These are phyloP conservation scores for Tolypocladium amazonense DNA, from an alignment of 2,329 filamentous ascomycete genomes.

Conservation along the genomic window DNA sequence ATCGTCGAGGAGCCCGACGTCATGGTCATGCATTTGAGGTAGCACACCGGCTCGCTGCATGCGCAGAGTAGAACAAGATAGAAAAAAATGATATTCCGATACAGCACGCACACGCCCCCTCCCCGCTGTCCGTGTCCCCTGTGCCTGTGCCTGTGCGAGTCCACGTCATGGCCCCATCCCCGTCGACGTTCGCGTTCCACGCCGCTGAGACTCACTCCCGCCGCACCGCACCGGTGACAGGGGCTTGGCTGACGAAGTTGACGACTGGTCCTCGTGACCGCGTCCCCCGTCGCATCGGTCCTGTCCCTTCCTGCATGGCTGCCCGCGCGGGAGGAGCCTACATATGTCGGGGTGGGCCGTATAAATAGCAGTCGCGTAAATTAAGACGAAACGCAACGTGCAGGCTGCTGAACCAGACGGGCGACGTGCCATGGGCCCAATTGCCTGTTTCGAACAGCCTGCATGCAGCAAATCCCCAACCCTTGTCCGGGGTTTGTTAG, in stretches of 20 bases:
- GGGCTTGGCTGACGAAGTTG: not conserved
- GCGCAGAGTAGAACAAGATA: not conserved
- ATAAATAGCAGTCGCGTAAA: not conserved
- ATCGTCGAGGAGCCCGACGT: constrained; percentile 76
- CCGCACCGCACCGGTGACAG: not conserved
- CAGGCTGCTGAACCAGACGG: not conserved
- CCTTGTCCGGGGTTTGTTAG: not conserved
- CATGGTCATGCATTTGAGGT: constrained; percentile 78
- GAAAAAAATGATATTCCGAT: not conserved
- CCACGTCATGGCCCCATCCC: not conserved
- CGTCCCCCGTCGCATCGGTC: not conserved
- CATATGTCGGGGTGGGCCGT: not conserved
- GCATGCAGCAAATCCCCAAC: not conserved
- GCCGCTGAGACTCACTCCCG: not conserved
- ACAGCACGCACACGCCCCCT: not conserved
- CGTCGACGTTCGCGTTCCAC: not conserved
- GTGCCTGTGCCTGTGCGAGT: not conserved
- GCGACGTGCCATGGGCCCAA: not conserved
- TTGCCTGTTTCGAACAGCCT: not conserved
- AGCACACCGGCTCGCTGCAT: constrained; percentile 11
- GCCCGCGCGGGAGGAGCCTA: not conserved
- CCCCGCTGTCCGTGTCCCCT: not conserved
- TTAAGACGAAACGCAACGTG: not conserved
- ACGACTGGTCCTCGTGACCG: not conserved
- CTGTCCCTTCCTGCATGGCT: not conserved